Evolutionary conservation across 306 rosid species (phyloP).

Genomic region (Myrica gale): DNA sequence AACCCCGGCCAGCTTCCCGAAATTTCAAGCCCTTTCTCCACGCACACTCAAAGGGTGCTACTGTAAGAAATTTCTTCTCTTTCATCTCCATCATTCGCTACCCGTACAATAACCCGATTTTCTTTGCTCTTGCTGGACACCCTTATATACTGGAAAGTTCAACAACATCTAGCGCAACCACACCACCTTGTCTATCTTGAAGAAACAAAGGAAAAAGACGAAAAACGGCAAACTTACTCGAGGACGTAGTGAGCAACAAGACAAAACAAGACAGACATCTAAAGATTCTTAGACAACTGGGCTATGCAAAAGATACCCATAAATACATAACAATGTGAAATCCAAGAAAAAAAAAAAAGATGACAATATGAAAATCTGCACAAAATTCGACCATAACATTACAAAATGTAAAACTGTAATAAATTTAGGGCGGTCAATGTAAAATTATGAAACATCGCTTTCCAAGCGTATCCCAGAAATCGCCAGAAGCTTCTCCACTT

Average conservation of each 20-base stretch:
- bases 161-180: neutral
- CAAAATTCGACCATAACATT: neutral
- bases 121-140: neutral
- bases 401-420: neutral
- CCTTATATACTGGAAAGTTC: neutral
- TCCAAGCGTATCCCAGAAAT: slow-evolving; percentile 30
- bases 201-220: neutral
- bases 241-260: neutral
- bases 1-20: slow-evolving; percentile 87
- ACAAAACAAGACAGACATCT: neutral
- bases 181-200: slow-evolving; percentile 15
- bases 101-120: neutral
- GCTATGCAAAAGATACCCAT: neutral
- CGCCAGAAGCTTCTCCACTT: slow-evolving; percentile 24
- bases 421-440: neutral
- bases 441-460: slow-evolving; percentile 10
- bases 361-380: too few species aligned
- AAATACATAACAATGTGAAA: neutral
- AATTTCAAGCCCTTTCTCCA: slow-evolving; percentile 85
- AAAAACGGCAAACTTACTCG: neutral
- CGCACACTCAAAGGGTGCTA: slow-evolving; percentile 91
- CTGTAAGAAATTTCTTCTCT: slow-evolving; percentile 58
- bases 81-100: slow-evolving; percentile 53
- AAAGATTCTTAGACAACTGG: neutral
- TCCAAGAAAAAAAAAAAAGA: too few species aligned